Evolutionary conservation across 192 early-diverging fungal species (phyloP), one percentile per base, ranked within the genome.

Genomic region (Rhizoclosmatium globosum): DNA sequence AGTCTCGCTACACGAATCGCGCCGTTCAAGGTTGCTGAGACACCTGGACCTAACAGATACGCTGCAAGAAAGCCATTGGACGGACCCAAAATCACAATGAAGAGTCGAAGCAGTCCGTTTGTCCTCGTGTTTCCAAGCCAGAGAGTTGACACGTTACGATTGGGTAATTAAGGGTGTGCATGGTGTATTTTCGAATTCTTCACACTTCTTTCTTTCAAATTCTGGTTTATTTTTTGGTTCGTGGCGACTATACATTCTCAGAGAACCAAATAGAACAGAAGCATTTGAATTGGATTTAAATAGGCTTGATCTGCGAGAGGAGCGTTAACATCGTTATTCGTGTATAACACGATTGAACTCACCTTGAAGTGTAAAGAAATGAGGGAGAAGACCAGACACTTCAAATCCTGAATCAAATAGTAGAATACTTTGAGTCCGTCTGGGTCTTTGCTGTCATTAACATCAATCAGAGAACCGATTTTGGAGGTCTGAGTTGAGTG

Each of bases 361-460:
- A 94, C 94, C 91, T 99, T 99, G 86, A 97, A 99, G 84, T 98
- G 96, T 74, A 97, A 84, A 2, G 95, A 90, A 76, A 99, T 95
- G 44, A 99, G 86, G 43, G 96, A 98, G 81, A 98, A 94, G 23
- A 99, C 93, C 56, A 97, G 87, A 74, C 95, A 97, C 81, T 98
- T 98, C 47, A 99, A 89, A 85, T 99, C 98, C 84, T 99, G 97
- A n/a, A 98, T 91, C 69, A 99, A 81, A 79, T 98, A 99, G 81
- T 99, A 99, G 67, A 99, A 95, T 3, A 93, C 92, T 38, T 95
- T 91, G 44, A 99, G 87, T 17, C 96, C 97, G 59, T 98, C 96
- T 4, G 98, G 96, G 78, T 99, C 98, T 44, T 94, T 86, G 73
- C 94, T 94, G 31, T 92, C 89, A 69, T 93, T 91, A 3, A 98